Evolutionary conservation across 2,329 filamentous ascomycete species (phyloP), one percentile per base, ranked within the genome.

Genomic region (Endoconidiophora laricicola): DNA sequence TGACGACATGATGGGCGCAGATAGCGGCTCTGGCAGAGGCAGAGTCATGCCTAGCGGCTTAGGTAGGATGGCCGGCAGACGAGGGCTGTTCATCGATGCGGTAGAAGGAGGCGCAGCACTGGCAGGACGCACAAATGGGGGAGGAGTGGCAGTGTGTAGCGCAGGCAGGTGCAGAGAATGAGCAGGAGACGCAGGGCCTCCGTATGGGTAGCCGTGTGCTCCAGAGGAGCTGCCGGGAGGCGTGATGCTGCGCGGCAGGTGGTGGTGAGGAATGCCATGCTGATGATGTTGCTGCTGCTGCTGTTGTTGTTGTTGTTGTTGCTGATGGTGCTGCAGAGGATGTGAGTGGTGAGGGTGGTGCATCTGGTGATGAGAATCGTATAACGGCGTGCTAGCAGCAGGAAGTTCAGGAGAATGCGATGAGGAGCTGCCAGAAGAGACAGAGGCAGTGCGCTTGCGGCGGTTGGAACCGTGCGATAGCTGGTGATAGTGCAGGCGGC

Each of bases 401-500:
- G 66, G 61, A 58, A 73, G 62, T 55, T 71, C 61, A 6, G 76
- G 70, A 14, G 76, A 74, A 60, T 70, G 67, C 44, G 68, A 68
- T 14, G 65, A 66, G 54, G 76, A 78, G n/a, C 76, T 78, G 37
- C 72, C 73, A 2, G 79, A 81, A 2, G 79, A 81, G 54, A 81
- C 72, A 14, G 84, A 88, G 23, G 76, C 74, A 53, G 78, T 81
- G 53, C 83, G 77, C 71, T 85, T 86, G 62, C 83, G 81, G 58
- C 83, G 80, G 66, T 83, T 85, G 68, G 76, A 85, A 52, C 83
- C 83, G 62, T 87, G 84, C 56, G 81, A 86, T 55, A 91, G 74
- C 61, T 91, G 85, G 60, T 93, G 85, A 62, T 86, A 90, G 65
- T 91, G 86, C 55, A 93, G 74, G 55, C 86, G 84, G 67, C 85